Conservation (phyloP, 768 basidiomycete genomes). For the Auricularia sp. region DNA sequence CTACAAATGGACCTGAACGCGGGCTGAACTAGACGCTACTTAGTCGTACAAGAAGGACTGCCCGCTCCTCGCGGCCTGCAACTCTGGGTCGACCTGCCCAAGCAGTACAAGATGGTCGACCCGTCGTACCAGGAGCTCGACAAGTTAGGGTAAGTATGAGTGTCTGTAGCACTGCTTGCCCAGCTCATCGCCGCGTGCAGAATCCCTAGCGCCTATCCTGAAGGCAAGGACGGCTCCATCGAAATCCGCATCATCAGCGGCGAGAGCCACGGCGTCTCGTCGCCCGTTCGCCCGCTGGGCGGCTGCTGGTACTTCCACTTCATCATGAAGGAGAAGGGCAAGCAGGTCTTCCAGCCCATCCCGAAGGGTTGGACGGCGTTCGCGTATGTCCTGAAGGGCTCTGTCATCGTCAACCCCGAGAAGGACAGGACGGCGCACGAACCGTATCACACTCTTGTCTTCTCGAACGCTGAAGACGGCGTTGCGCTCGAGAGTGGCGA, state of each 20-base stretch:
- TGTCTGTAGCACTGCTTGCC: conserved; percentile 20
- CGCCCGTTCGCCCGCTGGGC: conserved; percentile 82
- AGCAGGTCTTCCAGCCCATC: conserved; percentile 67
- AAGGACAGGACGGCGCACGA: conserved; percentile 36
- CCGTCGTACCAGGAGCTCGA: conserved; percentile 78
- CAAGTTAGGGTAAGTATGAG: conserved; percentile 33
- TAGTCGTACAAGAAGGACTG: conserved; percentile 47
- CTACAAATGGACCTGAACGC: too few relatives aligned
- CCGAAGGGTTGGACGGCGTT: conserved; percentile 88
- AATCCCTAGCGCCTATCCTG: conserved; percentile 65
- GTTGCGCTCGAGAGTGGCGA: conserved; percentile 50
- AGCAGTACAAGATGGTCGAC: conserved; percentile 74
- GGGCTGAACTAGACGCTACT: too few relatives aligned
- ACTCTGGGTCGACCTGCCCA: conserved; percentile 73
- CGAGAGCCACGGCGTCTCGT: conserved; percentile 73
- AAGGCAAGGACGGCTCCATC: conserved; percentile 55
- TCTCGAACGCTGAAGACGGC: conserved; percentile 61
- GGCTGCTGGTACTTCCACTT: conserved; percentile 92
- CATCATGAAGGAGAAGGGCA: conserved; percentile 49
- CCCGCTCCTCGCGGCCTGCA: conserved; percentile 79
- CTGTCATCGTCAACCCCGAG: conserved; percentile 42
- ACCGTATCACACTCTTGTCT: conserved; percentile 73
- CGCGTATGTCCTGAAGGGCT: conserved; percentile 67
- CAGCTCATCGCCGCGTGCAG: conserved; percentile 22
- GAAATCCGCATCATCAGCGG: conserved; percentile 84